Evolutionary conservation across 495 filamentous ascomycete genomes (phyloP), one percentile per base, ranked within the genome.

Genomic region (Aspergillus mulundensis): DNA sequence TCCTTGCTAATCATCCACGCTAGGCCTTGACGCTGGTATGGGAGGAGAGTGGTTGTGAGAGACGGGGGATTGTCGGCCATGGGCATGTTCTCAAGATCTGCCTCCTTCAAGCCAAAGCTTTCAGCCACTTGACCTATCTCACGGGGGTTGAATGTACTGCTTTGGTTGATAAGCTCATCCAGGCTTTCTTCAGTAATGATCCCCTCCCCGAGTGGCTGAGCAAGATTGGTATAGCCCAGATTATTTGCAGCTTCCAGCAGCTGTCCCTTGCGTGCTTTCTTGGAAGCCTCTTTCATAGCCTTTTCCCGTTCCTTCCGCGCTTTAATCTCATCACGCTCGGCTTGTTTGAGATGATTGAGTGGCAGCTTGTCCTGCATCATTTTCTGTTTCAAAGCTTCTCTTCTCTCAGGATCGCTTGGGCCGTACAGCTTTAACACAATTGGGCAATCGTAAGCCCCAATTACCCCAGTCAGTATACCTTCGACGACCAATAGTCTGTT

Each of bases 1-100:
- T 97, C 92, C 61, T 87, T 87, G 24, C 81, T 74, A 14, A 85
- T 77, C 77, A 97, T 80, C 92, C 92, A 97, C 40, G 83, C 84
- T 24, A 97, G 77, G 7, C 90, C 91, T 70, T 91, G 75, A 57
- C 88, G 84, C 61, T 97, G 92, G 64, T 93, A 94, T 5, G 88
- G 87, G 40, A 96, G 78, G 24, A 97, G 69, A 40, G 80, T 66
- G 0, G 90, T 88, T 16, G 75, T 62, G 30, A 96, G 71, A 14
- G 68, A 70, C 8, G 73, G 62, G 0, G 92, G 92, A 56, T 86
- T 86, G 2, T 80, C 64, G 1, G 85, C 88, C 76, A 82, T 82
- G 12, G 90, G 89, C 83, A 96, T 84, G 36, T 83, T 80, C 1
- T 80, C 80, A 36, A 96, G 70, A 7, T 83, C 78, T 6, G 86